These are phyloP conservation scores for Dothideomycetes sp. DNA, from an alignment of 2,329 filamentous ascomycete species.

Conservation along the genomic window DNA sequence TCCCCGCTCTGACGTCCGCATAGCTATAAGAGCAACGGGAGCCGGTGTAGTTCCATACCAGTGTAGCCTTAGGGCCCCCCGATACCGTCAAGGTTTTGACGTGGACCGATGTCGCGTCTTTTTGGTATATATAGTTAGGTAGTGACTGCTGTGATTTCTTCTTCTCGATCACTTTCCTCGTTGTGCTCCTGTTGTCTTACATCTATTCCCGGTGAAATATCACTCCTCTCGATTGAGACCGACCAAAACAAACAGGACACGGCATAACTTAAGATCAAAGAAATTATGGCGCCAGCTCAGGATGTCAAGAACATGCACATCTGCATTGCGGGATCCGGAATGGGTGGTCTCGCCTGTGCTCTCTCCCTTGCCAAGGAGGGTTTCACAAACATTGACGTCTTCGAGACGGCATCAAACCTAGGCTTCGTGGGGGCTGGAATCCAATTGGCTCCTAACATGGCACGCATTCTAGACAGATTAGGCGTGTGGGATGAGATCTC, in stretches of 20 bases:
- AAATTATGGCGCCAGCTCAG: conserved; percentile 16
- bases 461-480: conserved; percentile 59
- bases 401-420: conserved; percentile 59
- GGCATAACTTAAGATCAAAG: no score
- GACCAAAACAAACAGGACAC: no score
- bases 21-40: not conserved
- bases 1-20: not conserved
- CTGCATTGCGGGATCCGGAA: conserved; percentile 36
- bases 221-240: not conserved
- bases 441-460: conserved; percentile 74
- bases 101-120: not conserved
- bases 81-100: no score
- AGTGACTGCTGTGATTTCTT: no score
- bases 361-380: conserved; percentile 66
- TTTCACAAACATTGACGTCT: conserved; percentile 63
- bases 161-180: not conserved
- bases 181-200: not conserved
- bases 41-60: not conserved
- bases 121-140: not conserved
- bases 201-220: not conserved
- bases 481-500: conserved; percentile 64
- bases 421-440: conserved; percentile 80
- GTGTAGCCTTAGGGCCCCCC: not conserved
- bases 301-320: conserved; percentile 23
- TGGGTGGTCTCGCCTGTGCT: conserved; percentile 65